Conservation (phyloP, 768 basidiomycete genomes). For the Calocera viscosa region DNA sequence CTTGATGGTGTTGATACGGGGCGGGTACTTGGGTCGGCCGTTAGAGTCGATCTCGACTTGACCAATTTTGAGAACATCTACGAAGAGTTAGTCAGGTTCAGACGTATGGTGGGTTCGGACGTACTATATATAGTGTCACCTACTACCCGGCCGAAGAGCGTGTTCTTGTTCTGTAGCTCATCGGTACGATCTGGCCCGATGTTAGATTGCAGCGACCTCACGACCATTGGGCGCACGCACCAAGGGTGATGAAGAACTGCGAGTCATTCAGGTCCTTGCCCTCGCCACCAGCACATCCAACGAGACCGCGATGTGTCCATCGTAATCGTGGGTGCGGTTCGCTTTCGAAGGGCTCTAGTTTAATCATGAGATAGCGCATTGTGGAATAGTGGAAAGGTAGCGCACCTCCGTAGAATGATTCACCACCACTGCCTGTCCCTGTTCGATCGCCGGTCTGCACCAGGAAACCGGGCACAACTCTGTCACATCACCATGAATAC, state of each 20-base stretch:
- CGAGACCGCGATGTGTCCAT: conserved; percentile 77
- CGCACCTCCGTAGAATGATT: conserved; percentile 85
- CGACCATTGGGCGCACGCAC: conserved; percentile 30
- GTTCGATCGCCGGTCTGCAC: conserved; percentile 92
- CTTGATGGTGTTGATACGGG: conserved; percentile 73
- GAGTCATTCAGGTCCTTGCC: conserved; percentile 81
- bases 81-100: not conserved
- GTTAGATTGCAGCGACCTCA: not conserved
- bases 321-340: conserved; percentile 87
- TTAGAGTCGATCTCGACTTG: conserved; percentile 66
- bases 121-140: conserved; percentile 84
- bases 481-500: conserved; percentile 20
- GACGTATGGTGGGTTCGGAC: conserved; percentile 19
- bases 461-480: conserved; percentile 82
- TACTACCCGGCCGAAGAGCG: conserved; percentile 79
- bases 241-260: conserved; percentile 90
- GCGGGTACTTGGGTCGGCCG: conserved; percentile 75
- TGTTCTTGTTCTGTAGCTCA: conserved; percentile 88
- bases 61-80: conserved; percentile 86
- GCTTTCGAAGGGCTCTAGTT: conserved; percentile 77
- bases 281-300: conserved; percentile 90
- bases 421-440: conserved; percentile 82
- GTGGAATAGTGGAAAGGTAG: not conserved
- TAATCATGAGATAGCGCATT: conserved; percentile 19
- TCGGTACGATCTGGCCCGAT: conserved; percentile 63